phyloP scores from a whole-genome alignment of 2,329 filamentous ascomycete genomes.

The Aureobasidium subglaciale region DNA sequence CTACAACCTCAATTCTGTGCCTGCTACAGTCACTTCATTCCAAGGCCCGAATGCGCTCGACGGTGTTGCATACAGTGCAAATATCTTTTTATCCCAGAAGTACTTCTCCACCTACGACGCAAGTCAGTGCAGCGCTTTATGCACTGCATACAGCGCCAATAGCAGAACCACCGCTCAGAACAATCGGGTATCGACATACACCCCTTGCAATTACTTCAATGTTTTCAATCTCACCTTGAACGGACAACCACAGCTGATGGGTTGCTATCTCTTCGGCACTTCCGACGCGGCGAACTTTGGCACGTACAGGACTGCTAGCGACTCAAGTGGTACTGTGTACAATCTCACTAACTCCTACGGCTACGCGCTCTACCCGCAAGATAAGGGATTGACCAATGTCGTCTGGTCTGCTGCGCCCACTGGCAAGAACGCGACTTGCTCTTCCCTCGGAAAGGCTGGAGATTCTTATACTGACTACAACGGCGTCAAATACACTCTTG shows the following conservation, averaged over 20 bases:
- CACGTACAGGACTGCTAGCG: conserved; percentile 1
- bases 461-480: conserved; percentile 8
- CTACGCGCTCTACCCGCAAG: conserved; percentile 16
- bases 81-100: conserved; percentile 4
- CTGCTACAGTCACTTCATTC: conserved; percentile 14
- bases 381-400: conserved; percentile 7
- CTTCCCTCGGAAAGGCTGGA: conserved; percentile 13
- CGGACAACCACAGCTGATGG: conserved; percentile 14
- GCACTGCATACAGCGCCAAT: conserved; percentile 5
- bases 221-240: conserved; percentile 17
- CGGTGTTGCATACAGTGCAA: conserved; percentile 6
- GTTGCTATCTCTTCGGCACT: conserved; percentile 17
- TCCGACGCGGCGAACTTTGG: conserved; percentile 8
- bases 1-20: conserved; percentile 16
- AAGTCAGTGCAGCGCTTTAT: conserved; percentile 11
- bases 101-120: conserved; percentile 14
- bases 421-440: conserved; percentile 14
- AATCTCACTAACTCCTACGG: conserved; percentile 16
- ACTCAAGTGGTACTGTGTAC: conserved; percentile 6
- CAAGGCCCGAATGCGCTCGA: conserved; percentile 14
- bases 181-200: conserved; percentile 12
- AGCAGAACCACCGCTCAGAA: not conserved
- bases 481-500: conserved; percentile 15
- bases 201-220: conserved; percentile 19
- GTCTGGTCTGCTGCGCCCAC: conserved; percentile 16